Percentiles rank a stretch among this genome's conserved stretches.
Evolutionary conservation across 2,329 filamentous ascomycete genomes (phyloP).

Genomic region (Colletotrichum musae): DNA sequence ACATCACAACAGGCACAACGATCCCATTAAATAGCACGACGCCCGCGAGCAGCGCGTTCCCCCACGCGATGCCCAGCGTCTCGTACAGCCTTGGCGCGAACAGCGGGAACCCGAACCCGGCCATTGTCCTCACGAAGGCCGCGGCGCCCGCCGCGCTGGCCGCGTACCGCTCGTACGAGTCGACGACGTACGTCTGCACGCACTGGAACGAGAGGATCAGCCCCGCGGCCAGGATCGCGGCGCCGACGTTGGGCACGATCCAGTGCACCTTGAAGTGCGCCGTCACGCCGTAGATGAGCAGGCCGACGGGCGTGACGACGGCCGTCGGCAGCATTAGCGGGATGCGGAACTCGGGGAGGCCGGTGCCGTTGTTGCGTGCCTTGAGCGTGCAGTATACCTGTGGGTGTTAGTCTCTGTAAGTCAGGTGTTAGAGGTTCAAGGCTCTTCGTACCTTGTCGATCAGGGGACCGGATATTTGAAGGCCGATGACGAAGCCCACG

Average conservation of each 20-base stretch:
- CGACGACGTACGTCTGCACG: slow-evolving; percentile 68
- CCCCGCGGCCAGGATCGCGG: slow-evolving; percentile 60
- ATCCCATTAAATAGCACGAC: slow-evolving; percentile 42
- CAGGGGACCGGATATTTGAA: slow-evolving; percentile 62
- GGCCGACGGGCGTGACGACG: slow-evolving; percentile 60
- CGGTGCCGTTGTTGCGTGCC: slow-evolving; percentile 45
- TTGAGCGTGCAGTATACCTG: slow-evolving; percentile 49
- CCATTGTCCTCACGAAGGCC: slow-evolving; percentile 68
- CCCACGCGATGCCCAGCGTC: slow-evolving; percentile 61
- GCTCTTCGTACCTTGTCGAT: no score
- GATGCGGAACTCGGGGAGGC: slow-evolving; percentile 52
- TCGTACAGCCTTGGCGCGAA: slow-evolving; percentile 64
- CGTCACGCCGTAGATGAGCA: slow-evolving; percentile 66
- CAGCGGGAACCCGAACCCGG: slow-evolving; percentile 71
- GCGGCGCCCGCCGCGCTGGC: slow-evolving; percentile 48
- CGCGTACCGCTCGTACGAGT: slow-evolving; percentile 42
- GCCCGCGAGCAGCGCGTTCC: slow-evolving; percentile 53
- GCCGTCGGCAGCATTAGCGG: slow-evolving; percentile 53
- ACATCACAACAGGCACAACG: slow-evolving; percentile 41
- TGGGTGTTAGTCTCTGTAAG: no score
- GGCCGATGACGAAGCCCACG: slow-evolving; percentile 68
- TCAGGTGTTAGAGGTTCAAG: no score
- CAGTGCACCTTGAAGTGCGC: slow-evolving; percentile 60
- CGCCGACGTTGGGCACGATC: slow-evolving; percentile 72
- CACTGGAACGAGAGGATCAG: slow-evolving; percentile 71